A percentile compares a stretch with the other conserved stretches of the same genome.
phyloP scores from a whole-genome alignment of 345 rosid genomes.

The Eucalyptus pumila region DNA sequence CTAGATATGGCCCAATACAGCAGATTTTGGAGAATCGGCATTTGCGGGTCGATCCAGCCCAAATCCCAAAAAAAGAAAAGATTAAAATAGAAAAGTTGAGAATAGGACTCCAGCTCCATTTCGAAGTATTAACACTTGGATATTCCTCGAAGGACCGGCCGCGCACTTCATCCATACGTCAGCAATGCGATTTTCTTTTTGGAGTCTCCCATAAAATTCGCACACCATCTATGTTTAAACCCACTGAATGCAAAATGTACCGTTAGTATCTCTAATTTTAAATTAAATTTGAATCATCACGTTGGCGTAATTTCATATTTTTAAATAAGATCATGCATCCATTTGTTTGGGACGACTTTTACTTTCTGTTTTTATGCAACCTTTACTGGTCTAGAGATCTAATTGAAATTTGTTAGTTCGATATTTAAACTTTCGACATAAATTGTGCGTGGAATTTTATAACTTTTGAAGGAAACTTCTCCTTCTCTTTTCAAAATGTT shows the following conservation, averaged over 20 bases:
- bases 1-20: background rate
- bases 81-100: background rate
- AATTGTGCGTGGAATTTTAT: background rate
- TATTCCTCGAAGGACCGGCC: background rate
- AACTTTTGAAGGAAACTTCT: background rate
- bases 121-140: background rate
- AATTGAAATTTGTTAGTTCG: background rate
- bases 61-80: background rate
- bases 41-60: background rate
- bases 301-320: rapidly evolving
- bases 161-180: background rate
- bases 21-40: background rate
- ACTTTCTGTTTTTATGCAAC: background rate
- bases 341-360: background rate
- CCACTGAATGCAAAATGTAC: rapidly evolving
- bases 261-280: background rate
- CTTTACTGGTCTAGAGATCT: background rate
- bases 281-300: background rate
- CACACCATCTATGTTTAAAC: too few species aligned
- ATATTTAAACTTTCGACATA: background rate
- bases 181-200: background rate
- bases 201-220: background rate
- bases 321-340: rapidly evolving
- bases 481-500: background rate
- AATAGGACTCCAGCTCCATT: background rate